phyloP scores from a whole-genome alignment of 2,329 filamentous ascomycete species.

The Claviceps cyperi region DNA sequence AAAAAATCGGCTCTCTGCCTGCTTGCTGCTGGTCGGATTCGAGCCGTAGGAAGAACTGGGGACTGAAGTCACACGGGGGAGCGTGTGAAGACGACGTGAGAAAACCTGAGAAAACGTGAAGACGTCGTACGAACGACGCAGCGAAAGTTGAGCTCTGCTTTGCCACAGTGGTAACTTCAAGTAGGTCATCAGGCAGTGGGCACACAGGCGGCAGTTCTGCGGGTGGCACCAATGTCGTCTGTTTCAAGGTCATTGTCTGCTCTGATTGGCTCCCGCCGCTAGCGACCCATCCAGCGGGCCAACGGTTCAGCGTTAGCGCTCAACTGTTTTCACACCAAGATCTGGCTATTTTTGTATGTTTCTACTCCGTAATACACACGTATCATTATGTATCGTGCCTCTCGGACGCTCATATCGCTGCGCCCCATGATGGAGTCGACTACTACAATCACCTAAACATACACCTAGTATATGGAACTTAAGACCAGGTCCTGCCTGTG shows the following conservation, averaged over 20 bases:
- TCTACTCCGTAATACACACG: too few relatives aligned
- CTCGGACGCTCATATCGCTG: neutral
- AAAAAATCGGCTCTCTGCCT: neutral
- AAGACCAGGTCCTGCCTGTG: neutral
- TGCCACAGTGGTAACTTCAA: too few relatives aligned
- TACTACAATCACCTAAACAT: neutral
- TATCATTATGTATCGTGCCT: neutral
- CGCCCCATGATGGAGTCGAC: neutral
- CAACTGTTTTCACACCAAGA: too few relatives aligned
- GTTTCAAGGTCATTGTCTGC: too few relatives aligned
- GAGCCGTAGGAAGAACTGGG: neutral
- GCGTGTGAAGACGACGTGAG: neutral
- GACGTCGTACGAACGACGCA: too few relatives aligned
- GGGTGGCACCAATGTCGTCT: too few relatives aligned
- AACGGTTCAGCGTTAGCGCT: too few relatives aligned
- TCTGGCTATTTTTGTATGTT: neutral
- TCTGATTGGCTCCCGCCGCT: too few relatives aligned
- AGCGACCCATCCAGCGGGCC: too few relatives aligned
- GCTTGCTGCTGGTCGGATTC: neutral
- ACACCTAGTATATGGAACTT: neutral
- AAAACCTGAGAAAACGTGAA: neutral
- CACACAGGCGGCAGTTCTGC: too few relatives aligned
- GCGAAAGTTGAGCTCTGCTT: too few relatives aligned
- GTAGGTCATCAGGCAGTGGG: too few relatives aligned
- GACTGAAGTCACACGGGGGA: neutral